Evolutionary conservation across 1,284 basidiomycete species (phyloP), one percentile per base, ranked within the genome.

Genomic region (Leccinum fuscescens): DNA sequence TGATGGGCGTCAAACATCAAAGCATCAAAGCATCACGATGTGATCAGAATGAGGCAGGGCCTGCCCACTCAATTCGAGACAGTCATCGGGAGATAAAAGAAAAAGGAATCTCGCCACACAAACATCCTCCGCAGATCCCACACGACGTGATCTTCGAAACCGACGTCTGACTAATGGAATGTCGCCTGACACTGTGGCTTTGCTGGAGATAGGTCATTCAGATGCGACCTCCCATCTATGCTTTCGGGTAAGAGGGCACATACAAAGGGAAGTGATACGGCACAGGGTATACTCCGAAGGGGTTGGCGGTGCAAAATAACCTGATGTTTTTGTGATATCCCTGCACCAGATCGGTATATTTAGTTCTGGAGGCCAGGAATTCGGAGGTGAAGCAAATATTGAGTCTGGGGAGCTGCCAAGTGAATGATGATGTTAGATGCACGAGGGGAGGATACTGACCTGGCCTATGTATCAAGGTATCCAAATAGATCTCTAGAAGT

Each of bases 91-190:
- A 15, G 39, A 4, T 42, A 42, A 11, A n/a, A 42, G 4, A n/a
- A 42, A 17, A 42, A 42, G n/a, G n/a, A 17, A 3, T 42, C 0
- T 15, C 7, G 7, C 0, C 39, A 12, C 39, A 44, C 42, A 44
- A 6, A 17, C 42, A n/a, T 44, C n/a, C 42, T 44, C 42, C 7
- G 4, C 42, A 11, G 42, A 88, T 53, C 82, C 80, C 56, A 93
- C 81, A 67, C 93, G 95, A 17, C 84, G 79, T 17, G 86, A 68
- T 96, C 94, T 64, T 92, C 85, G 37, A 87, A 79, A 54, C 86
- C 81, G 73, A 93, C 86, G 61, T 90, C 88, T 94, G 94, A 96
- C 73, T 96, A 94, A 74, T 96, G 94, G 77, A 94, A 96, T 4
- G 83, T 75, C 1, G 90, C 89, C 55, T 73, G 58, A 27, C 94